Conservation (phyloP, 2,329 filamentous ascomycete genomes). For the Aspergillus sp. region DNA sequence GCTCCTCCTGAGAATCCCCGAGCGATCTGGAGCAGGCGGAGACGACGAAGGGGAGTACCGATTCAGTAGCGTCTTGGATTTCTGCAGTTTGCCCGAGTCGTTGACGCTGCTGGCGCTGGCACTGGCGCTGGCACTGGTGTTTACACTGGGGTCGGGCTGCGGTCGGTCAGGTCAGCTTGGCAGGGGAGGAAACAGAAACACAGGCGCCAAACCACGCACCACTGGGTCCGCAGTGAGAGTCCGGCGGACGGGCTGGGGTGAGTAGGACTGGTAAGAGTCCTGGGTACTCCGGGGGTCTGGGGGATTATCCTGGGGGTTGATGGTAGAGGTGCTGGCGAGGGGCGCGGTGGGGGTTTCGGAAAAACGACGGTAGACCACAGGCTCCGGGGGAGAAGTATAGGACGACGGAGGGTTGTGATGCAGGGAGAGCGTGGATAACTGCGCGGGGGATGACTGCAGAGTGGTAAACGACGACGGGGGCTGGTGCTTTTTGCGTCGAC, state of each 20-base stretch:
- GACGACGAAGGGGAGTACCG: background rate
- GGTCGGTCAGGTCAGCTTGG: background rate
- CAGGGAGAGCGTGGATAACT: background rate
- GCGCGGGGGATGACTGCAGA: background rate
- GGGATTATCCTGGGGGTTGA: background rate
- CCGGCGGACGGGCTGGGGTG: background rate
- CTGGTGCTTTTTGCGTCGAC: background rate
- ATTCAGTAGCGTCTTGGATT: background rate
- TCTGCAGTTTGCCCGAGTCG: background rate
- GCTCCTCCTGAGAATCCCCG: too few relatives aligned
- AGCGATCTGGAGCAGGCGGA: background rate
- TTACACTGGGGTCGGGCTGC: background rate
- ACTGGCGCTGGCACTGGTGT: too few relatives aligned
- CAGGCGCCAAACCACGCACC: background rate
- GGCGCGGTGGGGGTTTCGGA: background rate
- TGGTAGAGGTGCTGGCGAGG: background rate
- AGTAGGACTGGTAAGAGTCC: background rate
- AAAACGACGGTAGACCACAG: background rate
- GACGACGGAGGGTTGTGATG: background rate
- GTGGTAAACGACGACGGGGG: background rate
- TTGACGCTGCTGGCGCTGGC: background rate
- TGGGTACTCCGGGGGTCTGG: background rate
- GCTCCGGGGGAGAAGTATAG: background rate
- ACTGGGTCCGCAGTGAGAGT: background rate
- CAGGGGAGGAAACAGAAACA: background rate